Conservation (phyloP, 148 eudicot species). For the Nyssa sinensis region DNA sequence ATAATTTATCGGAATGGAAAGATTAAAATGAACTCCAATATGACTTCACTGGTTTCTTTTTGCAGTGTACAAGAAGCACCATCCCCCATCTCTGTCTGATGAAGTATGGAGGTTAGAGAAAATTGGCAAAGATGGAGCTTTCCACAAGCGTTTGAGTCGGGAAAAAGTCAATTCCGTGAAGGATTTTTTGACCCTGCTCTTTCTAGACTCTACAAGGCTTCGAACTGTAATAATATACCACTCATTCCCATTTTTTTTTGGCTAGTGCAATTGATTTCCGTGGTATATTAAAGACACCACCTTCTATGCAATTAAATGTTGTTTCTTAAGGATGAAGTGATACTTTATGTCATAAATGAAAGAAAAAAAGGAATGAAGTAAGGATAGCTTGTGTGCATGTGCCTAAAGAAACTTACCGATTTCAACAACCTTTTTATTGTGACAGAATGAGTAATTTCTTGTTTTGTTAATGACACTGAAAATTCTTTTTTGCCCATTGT, state of each 20-base stretch:
- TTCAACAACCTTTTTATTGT: background rate
- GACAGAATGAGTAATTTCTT: background rate
- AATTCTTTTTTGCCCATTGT: background rate
- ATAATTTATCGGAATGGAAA: background rate
- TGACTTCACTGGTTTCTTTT: slow-evolving; percentile 6
- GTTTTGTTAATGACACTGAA: background rate
- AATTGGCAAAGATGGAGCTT: slow-evolving; percentile 72
- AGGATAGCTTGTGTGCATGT: background rate
- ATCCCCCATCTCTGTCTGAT: slow-evolving; percentile 63
- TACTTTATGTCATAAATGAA: background rate
- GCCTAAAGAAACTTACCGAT: background rate
- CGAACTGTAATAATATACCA: slow-evolving; percentile 42
- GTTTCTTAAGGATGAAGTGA: background rate
- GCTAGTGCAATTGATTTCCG: background rate
- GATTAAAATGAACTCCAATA: background rate
- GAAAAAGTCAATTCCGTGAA: slow-evolving; percentile 57
- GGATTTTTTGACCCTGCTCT: slow-evolving; percentile 66
- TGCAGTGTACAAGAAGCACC: slow-evolving; percentile 83
- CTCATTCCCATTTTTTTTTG: background rate
- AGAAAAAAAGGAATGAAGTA: background rate
- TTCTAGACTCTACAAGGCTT: slow-evolving; percentile 59
- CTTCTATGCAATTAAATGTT: background rate
- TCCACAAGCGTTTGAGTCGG: slow-evolving; percentile 58
- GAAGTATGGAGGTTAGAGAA: slow-evolving; percentile 75
- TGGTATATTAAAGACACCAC: background rate